Conservation (phyloP, 306 rosid genomes). For the Cucurbita argyrosperma region DNA sequence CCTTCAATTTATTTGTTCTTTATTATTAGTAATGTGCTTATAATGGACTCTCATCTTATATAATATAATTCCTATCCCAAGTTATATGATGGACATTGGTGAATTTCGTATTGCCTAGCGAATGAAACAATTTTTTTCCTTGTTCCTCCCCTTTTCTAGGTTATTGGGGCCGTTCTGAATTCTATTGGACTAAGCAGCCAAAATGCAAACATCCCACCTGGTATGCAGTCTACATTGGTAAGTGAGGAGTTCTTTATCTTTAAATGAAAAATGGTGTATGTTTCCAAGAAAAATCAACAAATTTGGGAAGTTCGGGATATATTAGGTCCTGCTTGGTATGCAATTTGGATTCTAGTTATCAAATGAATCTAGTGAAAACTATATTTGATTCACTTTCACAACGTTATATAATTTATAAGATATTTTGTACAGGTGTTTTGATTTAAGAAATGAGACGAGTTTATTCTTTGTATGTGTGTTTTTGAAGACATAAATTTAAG, state of each 20-base stretch:
- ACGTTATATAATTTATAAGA: no score
- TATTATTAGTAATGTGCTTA: background rate
- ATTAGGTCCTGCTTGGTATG: background rate
- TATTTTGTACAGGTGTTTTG: no score
- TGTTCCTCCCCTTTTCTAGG: conserved; percentile 26
- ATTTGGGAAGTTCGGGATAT: background rate
- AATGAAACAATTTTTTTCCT: background rate
- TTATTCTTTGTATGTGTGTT: no score
- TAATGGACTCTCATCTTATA: background rate
- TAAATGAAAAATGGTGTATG: background rate
- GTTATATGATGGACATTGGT: background rate
- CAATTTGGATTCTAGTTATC: background rate
- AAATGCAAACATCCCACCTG: conserved; percentile 28
- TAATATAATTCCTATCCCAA: background rate
- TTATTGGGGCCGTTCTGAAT: conserved; percentile 84
- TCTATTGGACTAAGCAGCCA: conserved; percentile 74
- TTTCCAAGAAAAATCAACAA: background rate
- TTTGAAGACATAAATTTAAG: no score
- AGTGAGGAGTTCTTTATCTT: conserved; percentile 16
- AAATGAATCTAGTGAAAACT: background rate
- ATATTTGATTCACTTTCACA: background rate
- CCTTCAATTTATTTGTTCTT: background rate
- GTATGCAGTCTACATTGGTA: conserved; percentile 35
- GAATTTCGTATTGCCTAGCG: background rate
- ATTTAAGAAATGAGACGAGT: no score